Evolutionary conservation across 371 early-diverging fungal genomes (phyloP).

Genomic region (Choanephora cucurbitarum): DNA sequence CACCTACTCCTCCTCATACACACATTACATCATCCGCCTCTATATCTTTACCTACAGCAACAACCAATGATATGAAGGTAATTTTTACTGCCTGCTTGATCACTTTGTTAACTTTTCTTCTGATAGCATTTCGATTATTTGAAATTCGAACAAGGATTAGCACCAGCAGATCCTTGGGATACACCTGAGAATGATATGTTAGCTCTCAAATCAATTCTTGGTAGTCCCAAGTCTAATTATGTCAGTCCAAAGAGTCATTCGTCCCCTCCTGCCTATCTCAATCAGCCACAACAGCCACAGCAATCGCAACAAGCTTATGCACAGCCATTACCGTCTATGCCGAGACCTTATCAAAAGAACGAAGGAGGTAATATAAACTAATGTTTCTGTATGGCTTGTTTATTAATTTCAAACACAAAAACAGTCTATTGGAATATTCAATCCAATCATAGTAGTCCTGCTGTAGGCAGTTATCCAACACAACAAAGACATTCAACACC

Average conservation of each 20-base stretch:
- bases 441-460: background rate
- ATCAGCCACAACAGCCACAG: slow-evolving; percentile 12
- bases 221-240: slow-evolving; percentile 23
- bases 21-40: no score
- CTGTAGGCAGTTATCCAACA: slow-evolving; percentile 5
- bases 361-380: slow-evolving; percentile 25
- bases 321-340: slow-evolving; percentile 5
- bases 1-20: no score
- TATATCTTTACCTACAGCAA: background rate
- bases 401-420: no score
- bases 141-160: slow-evolving; percentile 70
- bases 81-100: no score
- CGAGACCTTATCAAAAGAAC: slow-evolving; percentile 24
- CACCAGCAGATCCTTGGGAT: slow-evolving; percentile 79
- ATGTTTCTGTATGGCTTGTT: no score
- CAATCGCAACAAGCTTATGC: slow-evolving; percentile 10
- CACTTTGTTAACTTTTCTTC: slow-evolving; percentile 19
- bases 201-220: slow-evolving; percentile 50
- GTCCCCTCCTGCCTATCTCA: slow-evolving; percentile 11
- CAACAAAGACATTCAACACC: slow-evolving; percentile 11
- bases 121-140: slow-evolving; percentile 53
- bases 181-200: slow-evolving; percentile 56
- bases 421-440: slow-evolving; percentile 28
- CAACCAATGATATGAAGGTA: background rate
- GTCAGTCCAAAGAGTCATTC: slow-evolving; percentile 4